Percentiles rank a stretch among this genome's conserved stretches.
Conservation (phyloP, 2,329 filamentous ascomycete species). For the Orbilia ellipsospora region DNA sequence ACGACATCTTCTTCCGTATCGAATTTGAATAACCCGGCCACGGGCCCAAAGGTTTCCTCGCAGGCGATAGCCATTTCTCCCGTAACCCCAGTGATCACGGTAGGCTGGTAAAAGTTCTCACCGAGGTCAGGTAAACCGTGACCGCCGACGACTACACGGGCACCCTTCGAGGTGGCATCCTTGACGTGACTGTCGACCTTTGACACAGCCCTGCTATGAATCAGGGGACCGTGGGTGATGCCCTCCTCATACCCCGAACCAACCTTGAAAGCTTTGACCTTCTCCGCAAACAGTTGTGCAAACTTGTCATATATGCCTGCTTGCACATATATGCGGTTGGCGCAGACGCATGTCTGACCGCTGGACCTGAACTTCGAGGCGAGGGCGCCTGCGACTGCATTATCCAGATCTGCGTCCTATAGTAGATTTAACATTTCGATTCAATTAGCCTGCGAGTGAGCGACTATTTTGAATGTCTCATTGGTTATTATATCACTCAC, state of each 20-base stretch:
- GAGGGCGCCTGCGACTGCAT: slow-evolving; percentile 83
- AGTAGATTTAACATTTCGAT: not conserved
- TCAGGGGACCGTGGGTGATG: slow-evolving; percentile 82
- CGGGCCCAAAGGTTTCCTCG: slow-evolving; percentile 96
- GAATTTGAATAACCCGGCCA: slow-evolving; percentile 90
- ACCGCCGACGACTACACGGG: slow-evolving; percentile 78
- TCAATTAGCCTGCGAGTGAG: not conserved
- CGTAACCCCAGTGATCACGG: slow-evolving; percentile 87
- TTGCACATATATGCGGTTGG: slow-evolving; percentile 85
- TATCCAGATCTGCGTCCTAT: slow-evolving; percentile 77
- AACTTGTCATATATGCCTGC: slow-evolving; percentile 81
- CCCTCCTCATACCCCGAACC: slow-evolving; percentile 77
- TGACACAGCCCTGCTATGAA: slow-evolving; percentile 81
- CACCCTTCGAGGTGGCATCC: slow-evolving; percentile 82
- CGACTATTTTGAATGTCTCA: slow-evolving; percentile 14
- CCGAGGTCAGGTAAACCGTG: slow-evolving; percentile 77
- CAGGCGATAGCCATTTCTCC: slow-evolving; percentile 82
- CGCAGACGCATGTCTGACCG: slow-evolving; percentile 94
- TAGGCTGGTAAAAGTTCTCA: slow-evolving; percentile 87
- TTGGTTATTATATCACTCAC: slow-evolving; percentile 55
- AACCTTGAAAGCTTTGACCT: slow-evolving; percentile 79
- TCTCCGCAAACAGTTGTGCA: slow-evolving; percentile 74
- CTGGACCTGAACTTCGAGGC: slow-evolving; percentile 92
- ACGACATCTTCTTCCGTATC: slow-evolving; percentile 90
- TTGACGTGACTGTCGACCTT: slow-evolving; percentile 84